Evolutionary conservation across 2,329 filamentous ascomycete species (phyloP).

Genomic region (Neophaeococcomyces aloes): DNA sequence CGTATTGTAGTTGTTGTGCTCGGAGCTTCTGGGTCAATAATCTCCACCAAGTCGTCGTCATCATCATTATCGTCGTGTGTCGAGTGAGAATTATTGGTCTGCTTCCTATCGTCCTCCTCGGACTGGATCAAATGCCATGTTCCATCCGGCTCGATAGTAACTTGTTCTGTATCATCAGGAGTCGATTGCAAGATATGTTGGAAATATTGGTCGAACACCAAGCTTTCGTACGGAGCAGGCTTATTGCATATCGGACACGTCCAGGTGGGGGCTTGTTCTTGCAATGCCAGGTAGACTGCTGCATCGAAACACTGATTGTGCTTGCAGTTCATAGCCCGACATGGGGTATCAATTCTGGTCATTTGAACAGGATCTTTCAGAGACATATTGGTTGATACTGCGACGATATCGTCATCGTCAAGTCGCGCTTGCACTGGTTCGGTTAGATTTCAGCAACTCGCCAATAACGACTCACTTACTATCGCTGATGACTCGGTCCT

Average conservation of each 20-base stretch:
- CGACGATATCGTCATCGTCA: slow-evolving; percentile 71
- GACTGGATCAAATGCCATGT: slow-evolving; percentile 46
- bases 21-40: slow-evolving; percentile 29
- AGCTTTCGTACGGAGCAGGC: slow-evolving; percentile 62
- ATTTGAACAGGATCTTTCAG: slow-evolving; percentile 89
- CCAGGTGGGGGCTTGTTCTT: slow-evolving; percentile 96
- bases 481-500: slow-evolving; percentile 70
- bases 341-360: slow-evolving; percentile 67
- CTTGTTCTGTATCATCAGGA: slow-evolving; percentile 61
- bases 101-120: slow-evolving; percentile 7
- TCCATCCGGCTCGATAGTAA: slow-evolving; percentile 81
- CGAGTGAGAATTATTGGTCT: slow-evolving; percentile 28
- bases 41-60: slow-evolving; percentile 42
- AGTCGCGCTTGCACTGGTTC: slow-evolving; percentile 63
- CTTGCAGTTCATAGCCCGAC: slow-evolving; percentile 66
- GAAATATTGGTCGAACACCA: slow-evolving; percentile 87
- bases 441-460: slow-evolving; percentile 18
- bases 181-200: slow-evolving; percentile 74
- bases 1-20: slow-evolving; percentile 28
- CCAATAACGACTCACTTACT: slow-evolving; percentile 40
- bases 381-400: slow-evolving; percentile 79
- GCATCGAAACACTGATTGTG: slow-evolving; percentile 96
- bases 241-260: slow-evolving; percentile 91
- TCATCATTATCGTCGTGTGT: slow-evolving; percentile 29
- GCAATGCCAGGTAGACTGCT: slow-evolving; percentile 79